A percentile compares a stretch with the other conserved stretches of the same genome.
phyloP scores from a whole-genome alignment of 441 rosid genomes.

The Adansonia gregorii region DNA sequence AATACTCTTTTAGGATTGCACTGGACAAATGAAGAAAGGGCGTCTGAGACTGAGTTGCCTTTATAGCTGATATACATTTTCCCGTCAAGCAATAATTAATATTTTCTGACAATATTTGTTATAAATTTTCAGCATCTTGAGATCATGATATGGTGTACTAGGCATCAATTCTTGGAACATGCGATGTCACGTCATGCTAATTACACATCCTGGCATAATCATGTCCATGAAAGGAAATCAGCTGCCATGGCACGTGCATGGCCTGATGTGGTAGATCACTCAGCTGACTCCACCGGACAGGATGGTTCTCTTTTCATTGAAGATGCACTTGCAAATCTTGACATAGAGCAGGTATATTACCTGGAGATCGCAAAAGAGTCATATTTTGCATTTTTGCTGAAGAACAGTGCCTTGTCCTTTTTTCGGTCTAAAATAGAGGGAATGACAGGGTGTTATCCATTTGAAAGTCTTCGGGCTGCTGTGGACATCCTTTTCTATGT shows the following conservation, averaged over 20 bases:
- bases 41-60: too few relatives aligned
- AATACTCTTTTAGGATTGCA: background rate
- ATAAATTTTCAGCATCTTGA: constrained; percentile 72
- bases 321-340: constrained; percentile 88
- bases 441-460: constrained; percentile 76
- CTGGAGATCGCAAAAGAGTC: constrained; percentile 53
- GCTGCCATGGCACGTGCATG: constrained; percentile 77
- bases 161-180: constrained; percentile 68
- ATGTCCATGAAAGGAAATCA: constrained; percentile 69
- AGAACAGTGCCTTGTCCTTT: constrained; percentile 47
- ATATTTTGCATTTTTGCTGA: constrained; percentile 60
- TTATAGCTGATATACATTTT: background rate
- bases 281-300: constrained; percentile 53
- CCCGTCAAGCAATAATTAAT: background rate
- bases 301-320: constrained; percentile 87
- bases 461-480: constrained; percentile 81
- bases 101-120: constrained; percentile 28
- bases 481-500: constrained; percentile 80
- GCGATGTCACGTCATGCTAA: constrained; percentile 53
- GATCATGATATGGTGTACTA: constrained; percentile 75
- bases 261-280: constrained; percentile 75
- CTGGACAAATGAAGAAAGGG: background rate
- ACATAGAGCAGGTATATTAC: constrained; percentile 52
- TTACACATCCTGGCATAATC: constrained; percentile 57
- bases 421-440: constrained; percentile 74